Evolutionary conservation across 169 alveolate genomes (phyloP), one percentile per base, ranked within the genome.

Genomic region (Plasmodium malariae): DNA sequence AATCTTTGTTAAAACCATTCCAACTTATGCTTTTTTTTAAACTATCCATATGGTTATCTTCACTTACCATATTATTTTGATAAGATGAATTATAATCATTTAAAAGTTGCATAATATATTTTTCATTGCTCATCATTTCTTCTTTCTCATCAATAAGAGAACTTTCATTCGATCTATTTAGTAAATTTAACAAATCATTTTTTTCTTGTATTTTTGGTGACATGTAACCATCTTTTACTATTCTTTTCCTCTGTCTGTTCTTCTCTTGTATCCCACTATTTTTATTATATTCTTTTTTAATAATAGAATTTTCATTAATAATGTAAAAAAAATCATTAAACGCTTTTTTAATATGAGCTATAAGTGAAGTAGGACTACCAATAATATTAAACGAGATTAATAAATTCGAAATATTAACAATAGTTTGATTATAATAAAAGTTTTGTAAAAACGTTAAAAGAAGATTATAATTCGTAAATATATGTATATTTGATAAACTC

Each of bases 301-400:
- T 6, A 4, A 19, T 6, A 17, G 76, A 26, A 6, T 62, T 57
- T 6, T 76, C 89, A 30, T 37, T 76, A 24, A 76, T 21, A 0
- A 76, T 76, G 48, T 62, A 45, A 24, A 62, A 63, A 40, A 76
- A 76, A 3, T 76, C 89, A 45, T 26, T 28, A 14, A 76, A 76
- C 1, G 89, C 74, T 45, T 76, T 76, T 67, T 76, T 76, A 28
- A 76, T 40, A 63, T 76, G 89, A 1, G 89, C 89, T 21, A 76
- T 54, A 12, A 76, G 37, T 2, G 89, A 76, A 1, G 89, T 76
- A 1, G 89, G 89, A 6, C 89, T 76, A 1, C 89, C 89, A 62
- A 76, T 76, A 2, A 76, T 76, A 4, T 76, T 76, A 76, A 76
- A 76, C 0, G 89, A 76, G 1, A 76, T 76, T 7, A 76, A 19